A percentile compares a stretch with the other conserved stretches of the same genome.
Conservation (phyloP, 1,139 yeast species). For the Yamadazyma sp. region DNA sequence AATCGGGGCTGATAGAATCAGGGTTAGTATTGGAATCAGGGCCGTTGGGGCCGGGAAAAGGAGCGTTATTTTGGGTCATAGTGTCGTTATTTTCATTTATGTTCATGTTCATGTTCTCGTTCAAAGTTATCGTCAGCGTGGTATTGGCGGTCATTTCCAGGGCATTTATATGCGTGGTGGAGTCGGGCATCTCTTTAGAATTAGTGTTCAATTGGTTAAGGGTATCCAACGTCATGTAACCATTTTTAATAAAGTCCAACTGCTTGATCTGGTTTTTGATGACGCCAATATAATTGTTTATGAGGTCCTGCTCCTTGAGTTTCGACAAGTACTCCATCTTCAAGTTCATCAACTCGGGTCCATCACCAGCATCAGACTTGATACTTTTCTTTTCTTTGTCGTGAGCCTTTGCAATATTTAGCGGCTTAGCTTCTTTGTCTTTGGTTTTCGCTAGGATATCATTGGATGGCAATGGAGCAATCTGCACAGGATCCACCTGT, state of each 20-base stretch:
- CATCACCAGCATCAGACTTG: conserved; percentile 8
- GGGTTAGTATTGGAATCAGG: not conserved
- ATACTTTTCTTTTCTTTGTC: conserved; percentile 1
- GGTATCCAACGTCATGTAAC: conserved; percentile 48
- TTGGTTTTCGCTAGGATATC: not conserved
- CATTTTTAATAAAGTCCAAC: conserved; percentile 45
- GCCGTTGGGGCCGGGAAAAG: not conserved
- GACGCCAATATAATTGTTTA: conserved; percentile 45
- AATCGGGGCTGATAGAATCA: not conserved
- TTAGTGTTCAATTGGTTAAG: conserved; percentile 21
- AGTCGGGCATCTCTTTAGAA: not conserved
- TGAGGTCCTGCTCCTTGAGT: conserved; percentile 46
- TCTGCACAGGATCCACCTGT: too few relatives aligned
- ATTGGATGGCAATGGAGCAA: not conserved
- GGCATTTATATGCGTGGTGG: not conserved
- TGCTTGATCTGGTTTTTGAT: conserved; percentile 48
- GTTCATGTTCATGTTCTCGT: conserved; percentile 2
- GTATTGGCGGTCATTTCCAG: not conserved
- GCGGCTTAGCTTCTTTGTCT: not conserved
- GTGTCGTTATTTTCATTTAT: not conserved
- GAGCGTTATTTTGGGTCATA: not conserved
- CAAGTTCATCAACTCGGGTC: conserved; percentile 23
- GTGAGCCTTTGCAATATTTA: not conserved
- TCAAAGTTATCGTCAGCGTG: not conserved
- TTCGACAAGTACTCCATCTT: conserved; percentile 37